Percentiles rank a stretch among this genome's conserved stretches.
These are phyloP conservation scores for Sarocladium oryzae DNA, from an alignment of 2,329 filamentous ascomycete species.

Conservation along the genomic window DNA sequence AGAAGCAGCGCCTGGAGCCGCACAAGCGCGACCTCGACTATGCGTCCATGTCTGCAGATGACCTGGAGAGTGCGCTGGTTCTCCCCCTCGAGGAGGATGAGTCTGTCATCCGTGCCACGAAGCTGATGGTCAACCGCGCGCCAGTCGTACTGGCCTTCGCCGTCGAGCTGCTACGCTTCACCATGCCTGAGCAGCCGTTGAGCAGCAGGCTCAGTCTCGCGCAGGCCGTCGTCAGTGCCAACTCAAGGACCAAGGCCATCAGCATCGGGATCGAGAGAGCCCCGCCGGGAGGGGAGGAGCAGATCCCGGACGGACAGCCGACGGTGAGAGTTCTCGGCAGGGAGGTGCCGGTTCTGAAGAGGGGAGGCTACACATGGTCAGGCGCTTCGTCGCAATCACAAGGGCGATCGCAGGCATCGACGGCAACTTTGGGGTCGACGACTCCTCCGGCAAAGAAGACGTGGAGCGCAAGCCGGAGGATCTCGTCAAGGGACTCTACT, in stretches of 20 bases:
- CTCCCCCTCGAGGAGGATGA: slow-evolving; percentile 54
- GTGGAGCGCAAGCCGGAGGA: slow-evolving; percentile 46
- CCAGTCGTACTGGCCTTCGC: slow-evolving; percentile 78
- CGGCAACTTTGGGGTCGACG: not conserved
- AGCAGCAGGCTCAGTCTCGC: slow-evolving; percentile 79
- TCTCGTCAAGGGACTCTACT: slow-evolving; percentile 47
- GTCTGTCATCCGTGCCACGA: slow-evolving; percentile 48
- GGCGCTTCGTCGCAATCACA: slow-evolving; percentile 12
- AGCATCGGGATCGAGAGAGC: slow-evolving; percentile 65
- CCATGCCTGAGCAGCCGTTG: slow-evolving; percentile 77
- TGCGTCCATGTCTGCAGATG: slow-evolving; percentile 41
- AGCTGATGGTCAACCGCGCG: slow-evolving; percentile 70
- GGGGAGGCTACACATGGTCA: slow-evolving; percentile 60
- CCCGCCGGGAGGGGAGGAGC: slow-evolving; percentile 59
- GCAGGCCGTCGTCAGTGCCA: slow-evolving; percentile 77
- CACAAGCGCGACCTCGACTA: slow-evolving; percentile 31
- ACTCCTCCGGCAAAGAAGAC: slow-evolving; percentile 19
- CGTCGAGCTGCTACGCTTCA: slow-evolving; percentile 65
- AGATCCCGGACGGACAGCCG: slow-evolving; percentile 71
- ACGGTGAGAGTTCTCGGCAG: slow-evolving; percentile 65
- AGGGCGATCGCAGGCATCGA: slow-evolving; percentile 1
- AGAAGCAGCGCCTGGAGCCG: slow-evolving; percentile 26
- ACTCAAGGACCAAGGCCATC: slow-evolving; percentile 70
- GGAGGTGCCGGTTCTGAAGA: slow-evolving; percentile 67
- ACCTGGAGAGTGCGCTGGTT: slow-evolving; percentile 56